Percentiles rank a stretch among this genome's conserved stretches.
Evolutionary conservation across 2,329 filamentous ascomycete species (phyloP).

Genomic region (Scytalidium sp.): DNA sequence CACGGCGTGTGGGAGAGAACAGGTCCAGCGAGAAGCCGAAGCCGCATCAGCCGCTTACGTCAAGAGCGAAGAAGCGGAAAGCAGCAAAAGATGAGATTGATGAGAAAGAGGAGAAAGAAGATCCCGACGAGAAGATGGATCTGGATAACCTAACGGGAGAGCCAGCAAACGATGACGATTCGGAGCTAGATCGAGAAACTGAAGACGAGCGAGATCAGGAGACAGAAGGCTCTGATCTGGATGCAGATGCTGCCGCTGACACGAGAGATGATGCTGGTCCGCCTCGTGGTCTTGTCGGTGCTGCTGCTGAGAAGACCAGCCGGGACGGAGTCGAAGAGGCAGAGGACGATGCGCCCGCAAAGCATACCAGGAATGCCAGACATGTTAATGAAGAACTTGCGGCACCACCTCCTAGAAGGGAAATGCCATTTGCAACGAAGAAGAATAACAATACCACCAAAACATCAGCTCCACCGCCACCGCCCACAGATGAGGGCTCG

Average conservation of each 20-base stretch:
- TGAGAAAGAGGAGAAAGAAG: slow-evolving; percentile 29
- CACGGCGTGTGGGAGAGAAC: neutral
- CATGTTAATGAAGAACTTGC: neutral
- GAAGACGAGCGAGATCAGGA: slow-evolving; percentile 3
- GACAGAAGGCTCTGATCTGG: slow-evolving; percentile 1
- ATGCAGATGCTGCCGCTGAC: neutral
- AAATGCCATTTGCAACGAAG: slow-evolving; percentile 3
- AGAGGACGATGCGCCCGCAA: neutral
- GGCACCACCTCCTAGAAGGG: slow-evolving; percentile 1
- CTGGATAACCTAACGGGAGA: slow-evolving; percentile 32
- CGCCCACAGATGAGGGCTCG: neutral
- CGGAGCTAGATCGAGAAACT: slow-evolving; percentile 1
- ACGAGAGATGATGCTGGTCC: neutral
- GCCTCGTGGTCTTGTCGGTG: neutral
- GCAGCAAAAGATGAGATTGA: slow-evolving; percentile 16
- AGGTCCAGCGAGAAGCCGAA: neutral
- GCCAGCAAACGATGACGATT: slow-evolving; percentile 12
- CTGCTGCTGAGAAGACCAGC: neutral
- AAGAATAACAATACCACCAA: neutral
- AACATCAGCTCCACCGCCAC: neutral
- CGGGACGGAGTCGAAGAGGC: neutral
- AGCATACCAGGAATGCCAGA: neutral
- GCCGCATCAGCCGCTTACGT: slow-evolving; percentile 17
- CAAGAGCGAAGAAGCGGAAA: slow-evolving; percentile 50
- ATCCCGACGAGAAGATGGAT: slow-evolving; percentile 49